These are phyloP conservation scores for Myxozyma vanderwaltii DNA, from an alignment of 805 yeast species.

Conservation along the genomic window DNA sequence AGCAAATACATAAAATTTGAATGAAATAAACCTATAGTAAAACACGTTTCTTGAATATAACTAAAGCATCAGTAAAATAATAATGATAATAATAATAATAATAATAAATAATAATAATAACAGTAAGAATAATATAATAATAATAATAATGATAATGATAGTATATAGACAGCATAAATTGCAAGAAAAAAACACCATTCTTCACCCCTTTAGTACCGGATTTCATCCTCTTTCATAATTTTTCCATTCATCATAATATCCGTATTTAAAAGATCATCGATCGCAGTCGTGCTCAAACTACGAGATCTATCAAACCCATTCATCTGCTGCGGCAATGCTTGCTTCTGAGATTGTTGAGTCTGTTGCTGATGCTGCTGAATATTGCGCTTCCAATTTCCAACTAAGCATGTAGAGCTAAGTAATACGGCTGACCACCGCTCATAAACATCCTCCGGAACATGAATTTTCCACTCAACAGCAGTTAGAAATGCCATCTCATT, in stretches of 20 bases:
- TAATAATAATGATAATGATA: background rate
- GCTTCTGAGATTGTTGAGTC: background rate
- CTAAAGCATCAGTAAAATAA: background rate
- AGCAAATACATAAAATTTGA: background rate
- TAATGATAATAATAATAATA: background rate
- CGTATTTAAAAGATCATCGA: background rate
- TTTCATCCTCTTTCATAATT: background rate
- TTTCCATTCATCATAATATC: background rate
- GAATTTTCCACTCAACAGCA: conserved; percentile 58
- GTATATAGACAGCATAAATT: background rate
- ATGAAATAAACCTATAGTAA: background rate
- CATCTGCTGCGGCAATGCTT: background rate
- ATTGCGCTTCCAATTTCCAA: conserved; percentile 11
- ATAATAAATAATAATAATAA: background rate
- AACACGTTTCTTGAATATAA: background rate
- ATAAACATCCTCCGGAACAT: conserved; percentile 53
- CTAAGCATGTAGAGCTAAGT: conserved; percentile 26
- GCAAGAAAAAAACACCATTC: background rate
- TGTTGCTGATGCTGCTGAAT: background rate
- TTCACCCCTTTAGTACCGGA: background rate
- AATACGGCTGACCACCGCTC: conserved; percentile 46
- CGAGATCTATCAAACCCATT: background rate
- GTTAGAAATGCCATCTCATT: conserved; percentile 59
- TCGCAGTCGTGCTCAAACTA: background rate
- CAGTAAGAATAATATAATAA: too few species aligned